Percentiles rank a stretch among this genome's conserved stretches.
Evolutionary conservation across 148 eudicot genomes (phyloP).

Genomic region (Vaccinium macrocarpon): DNA sequence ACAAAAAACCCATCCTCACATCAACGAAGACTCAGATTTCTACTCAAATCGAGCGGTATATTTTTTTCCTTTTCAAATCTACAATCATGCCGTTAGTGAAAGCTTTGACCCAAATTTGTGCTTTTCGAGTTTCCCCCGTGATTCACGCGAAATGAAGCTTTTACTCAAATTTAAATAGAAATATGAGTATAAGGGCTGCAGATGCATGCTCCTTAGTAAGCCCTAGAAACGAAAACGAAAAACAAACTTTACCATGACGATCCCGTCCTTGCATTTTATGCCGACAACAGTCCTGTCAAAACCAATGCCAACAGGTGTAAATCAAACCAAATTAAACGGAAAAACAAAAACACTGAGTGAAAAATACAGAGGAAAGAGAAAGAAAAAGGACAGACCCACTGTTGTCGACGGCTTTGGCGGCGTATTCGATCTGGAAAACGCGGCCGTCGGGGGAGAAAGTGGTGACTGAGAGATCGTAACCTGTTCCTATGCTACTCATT

Average conservation of each 20-base stretch:
- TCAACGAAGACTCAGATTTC: no score
- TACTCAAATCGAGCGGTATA: no score
- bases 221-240: slow-evolving; percentile 4
- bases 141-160: no score
- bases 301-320: background rate
- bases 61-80: no score
- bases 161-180: no score
- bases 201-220: background rate
- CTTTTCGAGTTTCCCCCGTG: no score
- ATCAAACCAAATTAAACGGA: background rate
- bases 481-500: slow-evolving; percentile 71
- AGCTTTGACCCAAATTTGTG: no score
- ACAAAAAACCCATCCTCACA: no score
- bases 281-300: slow-evolving; percentile 65
- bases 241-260: slow-evolving; percentile 53
- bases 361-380: background rate
- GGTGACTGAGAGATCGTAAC: slow-evolving; percentile 64
- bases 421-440: slow-evolving; percentile 74
- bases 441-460: slow-evolving; percentile 73
- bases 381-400: slow-evolving; percentile 34
- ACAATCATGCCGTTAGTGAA: no score
- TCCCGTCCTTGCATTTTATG: slow-evolving; percentile 81
- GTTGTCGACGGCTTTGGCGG: slow-evolving; percentile 66
- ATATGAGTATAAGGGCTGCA: no score
- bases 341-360: background rate